A percentile compares a stretch with the other conserved stretches of the same genome.
These are phyloP conservation scores for Acanthamoeba divionensis DNA, from an alignment of 208 protist genomes.

Conservation along the genomic window DNA sequence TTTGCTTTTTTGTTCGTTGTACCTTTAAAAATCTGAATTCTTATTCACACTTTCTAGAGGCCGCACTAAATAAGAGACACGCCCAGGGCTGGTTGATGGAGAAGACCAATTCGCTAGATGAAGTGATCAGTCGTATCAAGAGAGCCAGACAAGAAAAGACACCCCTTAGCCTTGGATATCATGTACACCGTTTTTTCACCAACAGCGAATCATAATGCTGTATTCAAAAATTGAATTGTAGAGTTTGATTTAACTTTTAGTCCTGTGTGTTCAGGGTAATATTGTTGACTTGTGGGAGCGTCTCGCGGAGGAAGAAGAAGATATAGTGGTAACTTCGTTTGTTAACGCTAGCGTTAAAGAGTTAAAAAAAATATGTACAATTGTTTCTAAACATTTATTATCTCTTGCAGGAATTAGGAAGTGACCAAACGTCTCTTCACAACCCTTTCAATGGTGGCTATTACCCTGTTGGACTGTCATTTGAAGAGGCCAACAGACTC, in stretches of 20 bases:
- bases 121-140: constrained; percentile 72
- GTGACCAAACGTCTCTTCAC: constrained; percentile 88
- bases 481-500: constrained; percentile 84
- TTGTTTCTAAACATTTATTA: no score
- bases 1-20: no score
- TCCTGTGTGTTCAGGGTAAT: constrained; percentile 73
- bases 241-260: not conserved
- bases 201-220: no score
- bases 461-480: constrained; percentile 83
- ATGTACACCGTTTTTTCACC: not conserved
- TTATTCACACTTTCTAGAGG: not conserved
- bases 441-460: constrained; percentile 89
- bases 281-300: constrained; percentile 87
- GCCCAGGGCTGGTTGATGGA: constrained; percentile 85
- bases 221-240: constrained; percentile 53
- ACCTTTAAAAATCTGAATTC: not conserved
- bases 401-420: constrained; percentile 84
- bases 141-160: constrained; percentile 70
- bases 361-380: no score
- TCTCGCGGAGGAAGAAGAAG: constrained; percentile 4
- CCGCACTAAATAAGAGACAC: constrained; percentile 81
- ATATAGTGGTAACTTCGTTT: constrained; percentile 7
- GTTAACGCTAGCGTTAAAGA: no score
- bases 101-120: constrained; percentile 61
- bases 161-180: constrained; percentile 79